Conservation (phyloP, 106 monocot genomes). For the Dendrobium officinale region DNA sequence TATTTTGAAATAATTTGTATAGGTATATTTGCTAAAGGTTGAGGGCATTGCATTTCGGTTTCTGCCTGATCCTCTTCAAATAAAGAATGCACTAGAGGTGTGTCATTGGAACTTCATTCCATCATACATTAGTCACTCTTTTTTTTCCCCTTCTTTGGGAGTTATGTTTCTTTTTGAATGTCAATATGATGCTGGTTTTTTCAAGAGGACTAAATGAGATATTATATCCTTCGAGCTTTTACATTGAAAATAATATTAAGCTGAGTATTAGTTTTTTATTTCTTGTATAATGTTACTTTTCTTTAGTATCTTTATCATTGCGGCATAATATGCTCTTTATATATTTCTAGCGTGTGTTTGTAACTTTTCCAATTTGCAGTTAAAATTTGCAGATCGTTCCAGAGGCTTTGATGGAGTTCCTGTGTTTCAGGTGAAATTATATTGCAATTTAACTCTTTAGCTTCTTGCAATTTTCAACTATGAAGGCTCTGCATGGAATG, state of each 20-base stretch:
- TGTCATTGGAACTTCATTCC: conserved; percentile 6
- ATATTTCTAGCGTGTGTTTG: background rate
- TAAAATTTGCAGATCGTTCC: conserved; percentile 56
- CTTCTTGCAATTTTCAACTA: background rate
- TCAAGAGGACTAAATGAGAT: background rate
- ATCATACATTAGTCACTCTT: background rate
- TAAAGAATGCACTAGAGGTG: conserved; percentile 92
- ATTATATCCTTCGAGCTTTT: background rate
- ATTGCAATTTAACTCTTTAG: background rate
- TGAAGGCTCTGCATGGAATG: background rate
- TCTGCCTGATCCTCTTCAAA: conserved; percentile 95
- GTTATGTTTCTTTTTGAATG: background rate
- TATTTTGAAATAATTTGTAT: conserved; percentile 8
- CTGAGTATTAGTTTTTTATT: background rate
- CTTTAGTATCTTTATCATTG: background rate
- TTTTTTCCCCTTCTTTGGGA: background rate
- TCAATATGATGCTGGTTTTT: background rate
- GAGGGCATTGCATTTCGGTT: conserved; percentile 98
- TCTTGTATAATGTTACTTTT: background rate
- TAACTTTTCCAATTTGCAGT: conserved; percentile 33
- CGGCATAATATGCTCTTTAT: background rate
- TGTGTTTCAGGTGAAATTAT: conserved; percentile 75
- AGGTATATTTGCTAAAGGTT: conserved; percentile 99
- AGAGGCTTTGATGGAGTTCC: conserved; percentile 98
- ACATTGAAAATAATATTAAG: background rate